These are phyloP conservation scores for Quambalaria eucalypti DNA, from an alignment of 1,284 basidiomycete genomes.

Conservation along the genomic window DNA sequence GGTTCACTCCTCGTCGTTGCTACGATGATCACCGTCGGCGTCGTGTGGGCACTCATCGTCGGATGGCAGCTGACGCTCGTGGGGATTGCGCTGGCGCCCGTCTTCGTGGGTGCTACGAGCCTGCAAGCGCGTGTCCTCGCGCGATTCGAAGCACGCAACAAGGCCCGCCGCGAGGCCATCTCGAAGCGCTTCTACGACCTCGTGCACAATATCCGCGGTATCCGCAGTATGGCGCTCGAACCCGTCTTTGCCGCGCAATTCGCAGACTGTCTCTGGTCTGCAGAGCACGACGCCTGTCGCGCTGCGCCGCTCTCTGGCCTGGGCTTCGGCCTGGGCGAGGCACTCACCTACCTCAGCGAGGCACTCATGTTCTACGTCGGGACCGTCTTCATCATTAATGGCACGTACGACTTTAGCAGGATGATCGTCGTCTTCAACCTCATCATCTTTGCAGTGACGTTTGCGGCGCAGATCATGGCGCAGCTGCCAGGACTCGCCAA, in stretches of 20 bases:
- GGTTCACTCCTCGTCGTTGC: conserved; percentile 61
- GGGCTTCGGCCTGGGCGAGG: conserved; percentile 68
- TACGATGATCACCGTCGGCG: conserved; percentile 71
- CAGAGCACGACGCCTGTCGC: conserved; percentile 61
- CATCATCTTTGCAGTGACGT: conserved; percentile 84
- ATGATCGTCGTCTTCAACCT: conserved; percentile 85
- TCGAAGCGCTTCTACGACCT: conserved; percentile 76
- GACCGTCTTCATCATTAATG: conserved; percentile 67
- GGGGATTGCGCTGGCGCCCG: conserved; percentile 73
- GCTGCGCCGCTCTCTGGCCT: conserved; percentile 76
- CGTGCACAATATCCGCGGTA: conserved; percentile 75
- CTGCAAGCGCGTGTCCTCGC: conserved; percentile 63
- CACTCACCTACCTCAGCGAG: conserved; percentile 65
- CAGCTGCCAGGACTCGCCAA: conserved; percentile 51
- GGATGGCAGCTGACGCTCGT: conserved; percentile 92
- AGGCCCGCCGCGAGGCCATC: conserved; percentile 71
- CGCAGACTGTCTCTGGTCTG: conserved; percentile 56
- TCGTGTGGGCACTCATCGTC: conserved; percentile 74
- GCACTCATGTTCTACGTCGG: conserved; percentile 85
- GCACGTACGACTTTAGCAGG: conserved; percentile 72
- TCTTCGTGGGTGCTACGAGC: conserved; percentile 68
- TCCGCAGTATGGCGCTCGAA: conserved; percentile 83
- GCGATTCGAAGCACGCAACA: conserved; percentile 68
- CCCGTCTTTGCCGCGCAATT: conserved; percentile 64
- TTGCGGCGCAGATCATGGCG: conserved; percentile 75